Conservation (phyloP, 495 filamentous ascomycete species). For the Daldinia vernicosa region DNA sequence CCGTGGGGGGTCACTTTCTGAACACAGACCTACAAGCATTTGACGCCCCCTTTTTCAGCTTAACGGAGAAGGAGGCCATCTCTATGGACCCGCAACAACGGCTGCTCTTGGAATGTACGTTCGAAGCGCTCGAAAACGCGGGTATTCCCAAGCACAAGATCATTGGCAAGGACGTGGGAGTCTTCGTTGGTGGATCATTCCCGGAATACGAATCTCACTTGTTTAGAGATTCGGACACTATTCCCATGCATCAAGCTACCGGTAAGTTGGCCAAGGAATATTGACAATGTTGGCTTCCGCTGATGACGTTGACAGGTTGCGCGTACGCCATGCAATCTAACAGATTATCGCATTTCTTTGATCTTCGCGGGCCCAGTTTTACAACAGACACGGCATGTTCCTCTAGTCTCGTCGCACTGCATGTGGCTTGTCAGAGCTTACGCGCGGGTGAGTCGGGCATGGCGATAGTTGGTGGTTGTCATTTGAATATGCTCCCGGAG, state of each 20-base stretch:
- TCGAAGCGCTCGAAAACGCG: conserved; percentile 88
- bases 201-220: conserved; percentile 86
- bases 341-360: conserved; percentile 69
- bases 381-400: conserved; percentile 91
- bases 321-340: conserved; percentile 65
- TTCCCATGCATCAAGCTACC: conserved; percentile 60
- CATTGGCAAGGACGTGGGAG: conserved; percentile 77
- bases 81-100: conserved; percentile 88
- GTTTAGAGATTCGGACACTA: conserved; percentile 75
- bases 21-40: conserved; percentile 75
- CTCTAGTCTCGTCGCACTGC: conserved; percentile 69
- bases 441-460: conserved; percentile 62
- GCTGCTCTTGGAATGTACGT: conserved; percentile 79
- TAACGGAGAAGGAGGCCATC: conserved; percentile 74
- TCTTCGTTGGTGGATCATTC: conserved; percentile 86
- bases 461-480: conserved; percentile 66
- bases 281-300: conserved; percentile 2
- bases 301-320: conserved; percentile 55
- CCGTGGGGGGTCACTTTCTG: conserved; percentile 83
- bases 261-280: conserved; percentile 62
- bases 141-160: conserved; percentile 82
- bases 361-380: conserved; percentile 68
- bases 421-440: conserved; percentile 83
- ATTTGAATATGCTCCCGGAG: conserved; percentile 66
- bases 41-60: conserved; percentile 87